Evolutionary conservation across 2,329 filamentous ascomycete species (phyloP), one percentile per base, ranked within the genome.

Genomic region (Talaromyces sp.): DNA sequence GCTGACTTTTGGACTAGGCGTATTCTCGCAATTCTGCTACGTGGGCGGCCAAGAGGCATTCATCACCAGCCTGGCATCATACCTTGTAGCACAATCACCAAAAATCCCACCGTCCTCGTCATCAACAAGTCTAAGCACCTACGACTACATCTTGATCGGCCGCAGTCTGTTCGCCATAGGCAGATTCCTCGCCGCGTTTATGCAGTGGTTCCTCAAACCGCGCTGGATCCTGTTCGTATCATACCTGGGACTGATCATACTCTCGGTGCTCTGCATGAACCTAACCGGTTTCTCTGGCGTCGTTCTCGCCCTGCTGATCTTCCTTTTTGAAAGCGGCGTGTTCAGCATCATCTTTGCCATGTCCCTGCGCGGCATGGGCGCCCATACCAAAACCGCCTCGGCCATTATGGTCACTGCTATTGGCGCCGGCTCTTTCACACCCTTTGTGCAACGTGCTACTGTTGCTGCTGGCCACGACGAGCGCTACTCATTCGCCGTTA

Each of bases 311-410:
- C 73, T 84, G 57, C 72, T 86, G 63, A 66, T 83, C 53, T 85
- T 81, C 67, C 81, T 86, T 63, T 85, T 85, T 64, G 83, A 87
- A 71, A 84, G 83, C 10, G 84, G 85, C 3, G 74, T 83, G 2
- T 87, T 86, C 71, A 78, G 81, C 46, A 79, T 84, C 54, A 82
- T 85, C 58, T 87, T 82, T 64, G 83, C 82, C 12, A 82, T 84
- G 62, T 75, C 77, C 2, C 75, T 88, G 10, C 82, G 84, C 24
- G 85, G 85, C 9, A 77, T 85, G 64, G 84, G 83, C 6, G 75
- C 71, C 14, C 80, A 84, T 66, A 86, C 84, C 17, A 86, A 86
- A 66, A 77, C 81, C 32, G 85, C 81, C 7, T 77, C 80, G 7
- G 78, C 80, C 0, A 65, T 84, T 2, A 70, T 88, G 51, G 82